Evolutionary conservation across 1,139 yeast species (phyloP).

Genomic region (Suhomyces chickasaworum): DNA sequence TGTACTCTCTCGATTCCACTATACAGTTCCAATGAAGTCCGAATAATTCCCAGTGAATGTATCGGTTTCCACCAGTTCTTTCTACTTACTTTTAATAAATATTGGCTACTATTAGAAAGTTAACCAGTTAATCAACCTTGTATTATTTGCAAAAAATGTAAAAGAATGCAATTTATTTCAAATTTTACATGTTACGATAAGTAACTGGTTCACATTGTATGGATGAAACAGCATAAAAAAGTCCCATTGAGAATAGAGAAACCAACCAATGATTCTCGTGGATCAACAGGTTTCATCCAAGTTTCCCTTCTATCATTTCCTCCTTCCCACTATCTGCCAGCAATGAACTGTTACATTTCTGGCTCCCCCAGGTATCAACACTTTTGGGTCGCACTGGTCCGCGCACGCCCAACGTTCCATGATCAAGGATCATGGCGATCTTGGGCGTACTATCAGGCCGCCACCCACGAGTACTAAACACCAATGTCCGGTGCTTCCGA

Average conservation of each 20-base stretch:
- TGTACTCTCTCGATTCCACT: too few relatives aligned
- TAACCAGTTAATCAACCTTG: too few relatives aligned
- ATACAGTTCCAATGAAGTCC: too few relatives aligned
- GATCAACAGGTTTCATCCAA: too few relatives aligned
- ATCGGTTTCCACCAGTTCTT: too few relatives aligned
- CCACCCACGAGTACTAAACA: neutral
- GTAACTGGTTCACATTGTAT: neutral
- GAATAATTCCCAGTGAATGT: too few relatives aligned
- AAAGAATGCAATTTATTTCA: neutral
- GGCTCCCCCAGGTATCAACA: neutral
- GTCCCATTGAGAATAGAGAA: too few relatives aligned
- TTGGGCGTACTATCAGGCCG: neutral
- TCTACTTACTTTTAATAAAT: too few relatives aligned
- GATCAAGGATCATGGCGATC: conserved; percentile 1
- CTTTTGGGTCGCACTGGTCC: conserved; percentile 1
- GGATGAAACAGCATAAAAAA: neutral
- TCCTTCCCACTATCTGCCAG: neutral
- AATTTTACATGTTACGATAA: neutral
- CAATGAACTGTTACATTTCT: neutral
- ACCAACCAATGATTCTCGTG: too few relatives aligned
- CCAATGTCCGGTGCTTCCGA: conserved; percentile 62
- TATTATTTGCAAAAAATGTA: neutral
- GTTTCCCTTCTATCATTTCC: neutral
- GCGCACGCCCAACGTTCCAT: neutral
- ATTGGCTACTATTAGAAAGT: too few relatives aligned